A percentile compares a stretch with the other conserved stretches of the same genome.
These are phyloP conservation scores for Narthecium ossifragum DNA, from an alignment of 106 monocot species.

Conservation along the genomic window DNA sequence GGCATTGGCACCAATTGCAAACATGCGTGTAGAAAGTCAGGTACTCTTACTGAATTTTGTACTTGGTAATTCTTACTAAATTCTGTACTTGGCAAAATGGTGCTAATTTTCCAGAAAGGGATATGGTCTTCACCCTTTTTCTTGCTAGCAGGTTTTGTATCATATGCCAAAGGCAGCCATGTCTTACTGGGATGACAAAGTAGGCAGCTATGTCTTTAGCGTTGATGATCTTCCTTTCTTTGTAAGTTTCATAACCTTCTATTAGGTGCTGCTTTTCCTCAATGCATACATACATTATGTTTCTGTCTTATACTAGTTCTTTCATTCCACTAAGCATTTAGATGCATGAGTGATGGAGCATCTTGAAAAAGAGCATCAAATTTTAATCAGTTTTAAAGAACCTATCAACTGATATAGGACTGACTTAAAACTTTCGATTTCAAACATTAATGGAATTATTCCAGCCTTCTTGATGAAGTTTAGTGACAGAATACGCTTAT, in stretches of 20 bases:
- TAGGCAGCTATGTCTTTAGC: conserved; percentile 47
- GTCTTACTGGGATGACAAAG: conserved; percentile 64
- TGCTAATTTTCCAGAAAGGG: neutral
- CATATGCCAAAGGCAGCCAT: conserved; percentile 81
- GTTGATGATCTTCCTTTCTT: conserved; percentile 90
- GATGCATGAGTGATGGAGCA: no score
- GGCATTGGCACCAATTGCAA: conserved; percentile 78
- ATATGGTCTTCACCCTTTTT: neutral
- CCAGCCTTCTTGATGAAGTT: no score
- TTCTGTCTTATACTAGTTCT: neutral
- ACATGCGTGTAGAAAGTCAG: conserved; percentile 85
- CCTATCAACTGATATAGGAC: neutral
- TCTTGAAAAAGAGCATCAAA: neutral
- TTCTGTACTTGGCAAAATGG: neutral
- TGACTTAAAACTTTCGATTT: neutral
- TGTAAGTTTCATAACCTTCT: conserved; percentile 50
- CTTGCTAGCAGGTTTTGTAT: conserved; percentile 68
- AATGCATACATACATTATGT: no score
- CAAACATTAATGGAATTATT: no score
- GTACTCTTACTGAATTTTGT: conserved; percentile 18
- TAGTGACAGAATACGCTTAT: no score
- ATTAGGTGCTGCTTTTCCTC: no score
- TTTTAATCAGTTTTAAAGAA: neutral
- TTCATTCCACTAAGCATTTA: no score
- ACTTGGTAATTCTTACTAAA: neutral